Evolutionary conservation across 2,329 filamentous ascomycete genomes (phyloP), one percentile per base, ranked within the genome.

Genomic region (Diaporthe sp.): DNA sequence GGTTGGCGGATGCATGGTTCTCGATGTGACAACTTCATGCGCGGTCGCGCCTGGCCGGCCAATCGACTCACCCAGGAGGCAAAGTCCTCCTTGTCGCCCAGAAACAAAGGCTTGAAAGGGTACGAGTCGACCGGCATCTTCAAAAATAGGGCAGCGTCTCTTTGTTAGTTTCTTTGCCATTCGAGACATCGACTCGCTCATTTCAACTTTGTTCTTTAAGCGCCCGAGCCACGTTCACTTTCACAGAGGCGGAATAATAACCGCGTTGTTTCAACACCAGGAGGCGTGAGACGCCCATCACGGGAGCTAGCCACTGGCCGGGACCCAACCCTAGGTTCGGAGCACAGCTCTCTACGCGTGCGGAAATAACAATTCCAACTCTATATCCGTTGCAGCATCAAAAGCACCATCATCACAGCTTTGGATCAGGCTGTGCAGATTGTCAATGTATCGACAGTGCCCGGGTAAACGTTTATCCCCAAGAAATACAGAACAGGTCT

Each of bases 141-240:
- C 47, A 27, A 30, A 65, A 68, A 68, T 53, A 68, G 63, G 47
- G 47, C 30, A 53, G 63, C 63, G 63, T 39, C 32, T 68, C 63
- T 68, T 68, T 68, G 47, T 68, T 3, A 19, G 13, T 37, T 35
- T 17, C 30, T 50, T 42, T 66, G 19, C 42, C 27, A 19, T 27
- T 35, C 27, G 27, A 47, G 42, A 61, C 58, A 44, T 37, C 8
- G 10, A 22, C 30, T 32, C 47, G 13, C 15, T 19, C 13, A 15
- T 27, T 51, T 15, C 27, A 3, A 19, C 8, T 2, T 44, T 12
- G 9, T 63, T 10, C 2, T 32, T 5, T 66, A 37, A 51, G 30
- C 32, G 32, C 44, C 44, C 13, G 4, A 25, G 25, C 19, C 42
- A n/a, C 30, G 8, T 3, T 50, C 13, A 37, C 22, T 19, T 25